These are phyloP conservation scores for Trichophyton equinum DNA, from an alignment of 2,329 filamentous ascomycete genomes.

Conservation along the genomic window DNA sequence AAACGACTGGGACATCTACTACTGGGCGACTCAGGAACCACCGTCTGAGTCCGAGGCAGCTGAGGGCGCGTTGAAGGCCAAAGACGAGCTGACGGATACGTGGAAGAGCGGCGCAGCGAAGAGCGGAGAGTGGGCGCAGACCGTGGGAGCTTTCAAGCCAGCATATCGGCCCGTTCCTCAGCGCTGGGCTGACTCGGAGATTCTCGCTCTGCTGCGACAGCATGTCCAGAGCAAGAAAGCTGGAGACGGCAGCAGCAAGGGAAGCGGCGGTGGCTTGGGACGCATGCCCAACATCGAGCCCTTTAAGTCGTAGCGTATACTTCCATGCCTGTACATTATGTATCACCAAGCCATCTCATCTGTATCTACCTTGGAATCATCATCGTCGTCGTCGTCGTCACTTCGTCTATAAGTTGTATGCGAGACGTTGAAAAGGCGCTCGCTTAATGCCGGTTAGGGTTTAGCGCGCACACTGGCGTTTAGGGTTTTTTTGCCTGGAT, in stretches of 20 bases:
- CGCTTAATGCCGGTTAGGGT: slow-evolving; percentile 22
- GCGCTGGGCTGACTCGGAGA: slow-evolving; percentile 73
- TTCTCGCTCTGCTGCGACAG: slow-evolving; percentile 60
- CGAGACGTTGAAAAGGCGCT: neutral
- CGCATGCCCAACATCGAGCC: slow-evolving; percentile 38
- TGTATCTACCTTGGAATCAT: too few species aligned
- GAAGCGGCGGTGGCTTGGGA: slow-evolving; percentile 33
- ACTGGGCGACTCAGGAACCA: slow-evolving; percentile 89
- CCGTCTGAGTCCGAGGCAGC: slow-evolving; percentile 6
- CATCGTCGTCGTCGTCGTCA: neutral
- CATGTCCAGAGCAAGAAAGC: slow-evolving; percentile 67
- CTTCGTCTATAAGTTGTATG: neutral
- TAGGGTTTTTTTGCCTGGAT: slow-evolving; percentile 27
- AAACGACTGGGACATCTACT: slow-evolving; percentile 99
- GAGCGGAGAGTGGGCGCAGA: slow-evolving; percentile 89
- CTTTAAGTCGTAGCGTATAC: slow-evolving; percentile 23
- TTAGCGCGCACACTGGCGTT: slow-evolving; percentile 20
- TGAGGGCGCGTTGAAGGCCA: slow-evolving; percentile 16
- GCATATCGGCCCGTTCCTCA: slow-evolving; percentile 80
- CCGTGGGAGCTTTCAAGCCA: slow-evolving; percentile 83
- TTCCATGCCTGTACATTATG: neutral
- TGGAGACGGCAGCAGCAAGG: slow-evolving; percentile 23
- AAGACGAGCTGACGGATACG: slow-evolving; percentile 32
- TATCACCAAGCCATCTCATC: neutral
- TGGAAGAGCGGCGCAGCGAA: slow-evolving; percentile 42